Base-by-base conservation (phyloP, 352 stramenopile genomes). In the Poterioochromonas sp. region DNA sequence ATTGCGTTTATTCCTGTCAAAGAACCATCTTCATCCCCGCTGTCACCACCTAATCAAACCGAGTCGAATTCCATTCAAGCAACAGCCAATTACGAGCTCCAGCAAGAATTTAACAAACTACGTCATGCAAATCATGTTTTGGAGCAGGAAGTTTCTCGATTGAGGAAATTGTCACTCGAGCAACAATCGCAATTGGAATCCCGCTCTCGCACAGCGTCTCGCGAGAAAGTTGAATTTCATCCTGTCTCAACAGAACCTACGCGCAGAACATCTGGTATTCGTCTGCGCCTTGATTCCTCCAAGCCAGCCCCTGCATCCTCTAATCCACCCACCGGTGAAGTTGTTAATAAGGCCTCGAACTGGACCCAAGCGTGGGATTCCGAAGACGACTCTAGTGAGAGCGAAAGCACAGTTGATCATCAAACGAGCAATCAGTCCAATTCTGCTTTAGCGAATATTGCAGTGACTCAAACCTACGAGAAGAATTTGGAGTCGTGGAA, bases 371-470 rank as follows among this genome's bases (percentile, higher is more conserved):
- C 39, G 1, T 74, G 65, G 65, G 65, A 74, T n/a, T 34, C 35
- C 2, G 65, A 74, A n/a, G 37, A 51, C 37, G 65, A 74, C 29
- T 34, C 5, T n/a, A 74, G 65, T n/a, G 65, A 54, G 11, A 58
- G 3, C 8, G 65, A 12, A 40, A 35, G 3, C 20, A 12, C n/a
- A 5, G 2, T 41, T 5, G 37, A 29, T 29, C 35, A 32, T 47
- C 63, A 47, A 73, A 40, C 35, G 2, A 26, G 5, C 35, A 49
- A 8, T 22, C 2, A 11, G 3, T 47, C 63, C 63, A 47, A 29
- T 11, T 26, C 8, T 29, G 47, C 63, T 29, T 40, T 58, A 26
- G 26, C 15, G 15, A 58, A 58, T 26, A 26, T 58, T 26, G 47
- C 47, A 15, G 20, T 37, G 53, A 22, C 22, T 18, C 15, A 51